These are phyloP conservation scores for Obelidium mucronatum DNA, from an alignment of 192 early-diverging fungal genomes.

Conservation along the genomic window DNA sequence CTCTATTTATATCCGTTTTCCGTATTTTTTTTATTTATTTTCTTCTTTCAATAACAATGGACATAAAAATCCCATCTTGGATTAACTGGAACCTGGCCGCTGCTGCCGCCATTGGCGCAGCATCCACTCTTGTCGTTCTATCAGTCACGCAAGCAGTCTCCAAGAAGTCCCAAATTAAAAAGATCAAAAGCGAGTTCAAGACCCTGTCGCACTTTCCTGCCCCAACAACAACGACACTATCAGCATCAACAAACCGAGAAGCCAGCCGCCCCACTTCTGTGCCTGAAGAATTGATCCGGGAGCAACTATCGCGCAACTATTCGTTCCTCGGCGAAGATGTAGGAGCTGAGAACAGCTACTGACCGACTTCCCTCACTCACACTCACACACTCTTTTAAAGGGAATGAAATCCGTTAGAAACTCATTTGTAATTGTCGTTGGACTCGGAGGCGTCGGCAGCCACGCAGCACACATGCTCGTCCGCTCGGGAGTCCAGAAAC, in stretches of 20 bases:
- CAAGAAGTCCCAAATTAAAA: constrained; percentile 8
- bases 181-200: constrained; percentile 3
- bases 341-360: background rate
- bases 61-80: background rate
- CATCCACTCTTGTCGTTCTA: background rate
- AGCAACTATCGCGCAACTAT: constrained; percentile 87
- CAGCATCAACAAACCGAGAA: background rate
- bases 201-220: constrained; percentile 1
- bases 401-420: constrained; percentile 74
- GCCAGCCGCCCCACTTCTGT: background rate
- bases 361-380: background rate
- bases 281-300: constrained; percentile 76
- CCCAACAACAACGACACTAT: no score
- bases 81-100: background rate
- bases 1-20: no score
- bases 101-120: constrained; percentile 4
- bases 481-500: constrained; percentile 75
- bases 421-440: constrained; percentile 93
- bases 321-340: constrained; percentile 86
- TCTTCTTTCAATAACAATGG: background rate
- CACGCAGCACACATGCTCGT: constrained; percentile 86
- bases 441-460: constrained; percentile 89
- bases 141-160: background rate
- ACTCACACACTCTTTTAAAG: constrained; percentile 59
- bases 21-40: background rate